Percentiles rank a stretch among this genome's conserved stretches.
These are phyloP conservation scores for Madurella mycetomatis DNA, from an alignment of 2,329 filamentous ascomycete genomes.

Conservation along the genomic window DNA sequence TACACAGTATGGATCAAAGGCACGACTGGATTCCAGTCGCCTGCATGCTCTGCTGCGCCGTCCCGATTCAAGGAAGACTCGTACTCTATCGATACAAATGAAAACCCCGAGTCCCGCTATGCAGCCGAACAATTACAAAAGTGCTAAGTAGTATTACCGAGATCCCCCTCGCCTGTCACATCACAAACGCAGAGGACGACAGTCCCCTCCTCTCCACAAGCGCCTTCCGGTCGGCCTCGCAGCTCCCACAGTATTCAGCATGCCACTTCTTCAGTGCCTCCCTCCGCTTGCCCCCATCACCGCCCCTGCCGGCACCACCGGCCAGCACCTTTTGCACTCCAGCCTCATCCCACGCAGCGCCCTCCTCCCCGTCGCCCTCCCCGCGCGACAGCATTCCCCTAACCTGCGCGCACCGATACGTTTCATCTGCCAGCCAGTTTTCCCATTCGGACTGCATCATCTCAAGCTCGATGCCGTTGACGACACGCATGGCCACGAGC, in stretches of 20 bases:
- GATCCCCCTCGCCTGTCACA: not conserved
- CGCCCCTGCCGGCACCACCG: slow-evolving; percentile 10
- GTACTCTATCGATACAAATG: too few relatives aligned
- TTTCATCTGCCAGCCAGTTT: slow-evolving; percentile 82
- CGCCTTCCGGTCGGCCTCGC: slow-evolving; percentile 41
- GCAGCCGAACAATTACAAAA: slow-evolving; percentile 2
- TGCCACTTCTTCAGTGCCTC: slow-evolving; percentile 46
- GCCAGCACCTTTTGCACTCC: slow-evolving; percentile 20
- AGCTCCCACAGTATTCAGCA: slow-evolving; percentile 54
- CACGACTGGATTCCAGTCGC: too few relatives aligned
- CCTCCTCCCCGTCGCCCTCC: slow-evolving; percentile 21
- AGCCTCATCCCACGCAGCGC: slow-evolving; percentile 2
- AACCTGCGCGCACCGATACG: slow-evolving; percentile 65
- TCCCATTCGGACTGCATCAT: slow-evolving; percentile 87
- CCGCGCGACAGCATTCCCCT: slow-evolving; percentile 28
- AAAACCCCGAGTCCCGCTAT: not conserved
- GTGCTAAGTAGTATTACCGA: not conserved
- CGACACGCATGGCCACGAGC: slow-evolving; percentile 80
- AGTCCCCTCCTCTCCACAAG: slow-evolving; percentile 13
- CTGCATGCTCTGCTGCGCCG: too few relatives aligned
- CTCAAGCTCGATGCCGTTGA: slow-evolving; percentile 85
- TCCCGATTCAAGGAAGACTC: too few relatives aligned
- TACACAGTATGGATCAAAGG: too few relatives aligned
- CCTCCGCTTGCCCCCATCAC: slow-evolving; percentile 32
- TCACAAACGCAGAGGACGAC: not conserved